Evolutionary conservation across 495 filamentous ascomycete species (phyloP).

Genomic region (Neohortaea acidophila): DNA sequence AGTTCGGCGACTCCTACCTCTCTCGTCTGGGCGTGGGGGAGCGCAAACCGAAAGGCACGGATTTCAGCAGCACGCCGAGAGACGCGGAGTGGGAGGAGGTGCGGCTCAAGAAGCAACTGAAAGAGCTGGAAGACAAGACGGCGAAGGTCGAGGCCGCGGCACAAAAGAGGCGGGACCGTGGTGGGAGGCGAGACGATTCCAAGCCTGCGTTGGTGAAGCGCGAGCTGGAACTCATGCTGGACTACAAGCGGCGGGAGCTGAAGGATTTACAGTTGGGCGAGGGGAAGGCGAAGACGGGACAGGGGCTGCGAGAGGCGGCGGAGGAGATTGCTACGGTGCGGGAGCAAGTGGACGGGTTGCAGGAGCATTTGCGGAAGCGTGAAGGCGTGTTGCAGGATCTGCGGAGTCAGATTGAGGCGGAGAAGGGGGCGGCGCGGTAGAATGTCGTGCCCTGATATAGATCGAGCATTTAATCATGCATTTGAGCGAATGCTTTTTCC

Average conservation of each 20-base stretch:
- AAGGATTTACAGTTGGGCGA: constrained; percentile 32
- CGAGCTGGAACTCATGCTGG: constrained; percentile 78
- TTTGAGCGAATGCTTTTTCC: too few species aligned
- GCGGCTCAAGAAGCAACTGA: constrained; percentile 75
- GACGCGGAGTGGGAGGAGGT: constrained; percentile 84
- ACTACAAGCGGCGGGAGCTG: constrained; percentile 56
- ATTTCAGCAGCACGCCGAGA: constrained; percentile 55
- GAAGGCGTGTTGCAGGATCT: constrained; percentile 41
- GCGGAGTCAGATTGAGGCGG: constrained; percentile 43
- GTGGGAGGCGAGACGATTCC: constrained; percentile 41
- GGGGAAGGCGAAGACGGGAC: constrained; percentile 22
- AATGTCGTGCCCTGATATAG: too few species aligned
- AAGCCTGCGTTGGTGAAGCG: constrained; percentile 79
- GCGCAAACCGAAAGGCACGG: constrained; percentile 63
- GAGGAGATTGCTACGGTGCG: constrained; percentile 30
- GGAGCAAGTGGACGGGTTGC: constrained; percentile 33
- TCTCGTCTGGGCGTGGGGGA: constrained; percentile 74
- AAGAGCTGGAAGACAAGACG: constrained; percentile 73
- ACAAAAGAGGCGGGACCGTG: constrained; percentile 32
- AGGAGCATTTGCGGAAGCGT: constrained; percentile 27
- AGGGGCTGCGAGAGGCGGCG: constrained; percentile 36
- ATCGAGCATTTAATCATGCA: too few species aligned
- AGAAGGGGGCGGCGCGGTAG: too few species aligned
- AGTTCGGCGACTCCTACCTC: constrained; percentile 94
- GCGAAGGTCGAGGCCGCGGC: constrained; percentile 56